phyloP scores from a whole-genome alignment of 108 stramenopile species.

The Skeletonema grethae region DNA sequence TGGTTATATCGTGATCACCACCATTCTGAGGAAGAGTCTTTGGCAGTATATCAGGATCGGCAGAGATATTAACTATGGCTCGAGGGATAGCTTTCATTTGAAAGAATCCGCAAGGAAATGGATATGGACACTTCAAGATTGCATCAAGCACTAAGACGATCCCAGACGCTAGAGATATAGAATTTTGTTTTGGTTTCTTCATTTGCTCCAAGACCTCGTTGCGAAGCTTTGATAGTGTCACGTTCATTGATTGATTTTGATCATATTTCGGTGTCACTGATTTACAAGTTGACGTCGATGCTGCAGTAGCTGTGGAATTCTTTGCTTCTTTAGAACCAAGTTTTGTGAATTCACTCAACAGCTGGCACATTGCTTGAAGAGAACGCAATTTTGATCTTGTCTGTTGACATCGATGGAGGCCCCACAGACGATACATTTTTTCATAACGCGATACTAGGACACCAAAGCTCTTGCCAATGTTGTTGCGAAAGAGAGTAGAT shows the following conservation, averaged over 20 bases:
- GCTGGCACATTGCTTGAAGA: conserved; percentile 14
- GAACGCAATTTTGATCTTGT: conserved; percentile 26
- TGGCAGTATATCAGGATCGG: not conserved
- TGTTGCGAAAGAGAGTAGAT: conserved; percentile 11
- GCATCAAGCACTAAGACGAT: conserved; percentile 15
- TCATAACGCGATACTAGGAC: conserved; percentile 26
- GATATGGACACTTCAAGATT: conserved; percentile 17
- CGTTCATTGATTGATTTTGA: not conserved
- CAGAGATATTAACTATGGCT: conserved; percentile 6
- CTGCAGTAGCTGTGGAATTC: not conserved
- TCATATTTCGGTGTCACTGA: not conserved
- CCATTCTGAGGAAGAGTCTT: not conserved
- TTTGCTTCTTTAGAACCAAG: not conserved
- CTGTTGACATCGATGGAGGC: conserved; percentile 35
- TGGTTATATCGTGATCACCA: not conserved
- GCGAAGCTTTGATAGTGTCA: conserved; percentile 2
- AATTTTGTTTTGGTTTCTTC: not conserved
- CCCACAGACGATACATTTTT: conserved; percentile 26
- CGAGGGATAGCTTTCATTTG: conserved; percentile 17
- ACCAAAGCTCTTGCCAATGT: conserved; percentile 14
- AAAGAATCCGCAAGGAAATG: conserved; percentile 28
- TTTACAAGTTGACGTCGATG: not conserved
- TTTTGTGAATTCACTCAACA: conserved; percentile 14
- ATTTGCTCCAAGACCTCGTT: conserved; percentile 7
- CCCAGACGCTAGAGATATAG: conserved; percentile 1